Conservation (phyloP, 441 rosid species). For the Populus hybrid region DNA sequence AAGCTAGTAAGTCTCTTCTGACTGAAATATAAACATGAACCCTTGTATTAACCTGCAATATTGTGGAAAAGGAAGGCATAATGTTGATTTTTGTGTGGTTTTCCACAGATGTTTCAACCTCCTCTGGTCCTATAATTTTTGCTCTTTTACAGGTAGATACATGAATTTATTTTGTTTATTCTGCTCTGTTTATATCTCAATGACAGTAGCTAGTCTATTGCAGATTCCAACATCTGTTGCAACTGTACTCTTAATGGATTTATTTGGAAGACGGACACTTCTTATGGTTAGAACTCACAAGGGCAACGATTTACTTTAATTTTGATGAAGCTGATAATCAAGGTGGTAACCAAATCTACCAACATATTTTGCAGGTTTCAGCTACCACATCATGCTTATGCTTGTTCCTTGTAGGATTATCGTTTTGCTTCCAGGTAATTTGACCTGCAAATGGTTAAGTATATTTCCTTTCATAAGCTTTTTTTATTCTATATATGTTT, state of each 20-base stretch:
- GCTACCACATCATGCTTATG: slow-evolving; percentile 14
- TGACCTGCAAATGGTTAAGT: not conserved
- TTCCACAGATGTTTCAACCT: slow-evolving; percentile 15
- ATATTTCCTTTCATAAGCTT: not conserved
- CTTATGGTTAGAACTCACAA: slow-evolving; percentile 17
- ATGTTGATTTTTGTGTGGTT: not conserved
- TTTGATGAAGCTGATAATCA: not conserved
- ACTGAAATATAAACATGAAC: not conserved
- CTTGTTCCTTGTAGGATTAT: slow-evolving; percentile 12
- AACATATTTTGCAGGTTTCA: slow-evolving; percentile 16
- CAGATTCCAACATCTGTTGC: slow-evolving; percentile 19
- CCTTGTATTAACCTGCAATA: not conserved
- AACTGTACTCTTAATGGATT: slow-evolving; percentile 14
- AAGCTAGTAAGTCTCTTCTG: slow-evolving; percentile 26
- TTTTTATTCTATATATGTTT: not conserved
- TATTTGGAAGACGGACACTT: slow-evolving; percentile 18
- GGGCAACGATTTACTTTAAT: not conserved
- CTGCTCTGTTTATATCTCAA: not conserved
- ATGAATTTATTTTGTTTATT: not conserved
- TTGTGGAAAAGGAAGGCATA: not conserved
- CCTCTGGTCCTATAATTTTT: slow-evolving; percentile 4
- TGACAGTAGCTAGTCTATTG: not conserved
- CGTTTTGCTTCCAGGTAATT: slow-evolving; percentile 18
- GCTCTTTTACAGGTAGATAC: slow-evolving; percentile 14
- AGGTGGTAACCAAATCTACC: not conserved